A percentile compares a stretch with the other conserved stretches of the same genome.
Evolutionary conservation across 208 protist genomes (phyloP).

Genomic region (Porcisia hertigi): DNA sequence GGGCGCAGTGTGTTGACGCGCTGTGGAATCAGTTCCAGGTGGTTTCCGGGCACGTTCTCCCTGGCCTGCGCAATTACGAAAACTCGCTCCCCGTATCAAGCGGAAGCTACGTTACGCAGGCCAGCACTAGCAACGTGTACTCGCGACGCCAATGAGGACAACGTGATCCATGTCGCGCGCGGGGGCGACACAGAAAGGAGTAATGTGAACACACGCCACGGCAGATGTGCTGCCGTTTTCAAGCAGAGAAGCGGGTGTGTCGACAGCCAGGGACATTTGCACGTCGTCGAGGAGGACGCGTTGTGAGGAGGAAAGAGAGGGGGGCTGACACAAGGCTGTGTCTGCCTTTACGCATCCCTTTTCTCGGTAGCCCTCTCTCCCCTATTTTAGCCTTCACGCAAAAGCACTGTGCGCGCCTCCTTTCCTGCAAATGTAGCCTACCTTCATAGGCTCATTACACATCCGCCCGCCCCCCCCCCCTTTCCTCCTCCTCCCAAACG

Average conservation of each 20-base stretch:
- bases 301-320: not conserved
- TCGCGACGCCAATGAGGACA: slow-evolving; percentile 35
- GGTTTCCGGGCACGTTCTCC: slow-evolving; percentile 66
- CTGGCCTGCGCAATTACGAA: slow-evolving; percentile 63
- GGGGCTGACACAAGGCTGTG: not conserved
- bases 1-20: slow-evolving; percentile 70
- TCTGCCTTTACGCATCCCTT: not conserved
- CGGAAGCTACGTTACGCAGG: slow-evolving; percentile 49
- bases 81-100: slow-evolving; percentile 39
- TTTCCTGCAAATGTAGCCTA: too few species aligned
- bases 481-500: too few species aligned
- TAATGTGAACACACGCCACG: not conserved
- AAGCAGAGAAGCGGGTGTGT: too few species aligned
- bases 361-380: not conserved
- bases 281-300: not conserved
- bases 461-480: too few species aligned
- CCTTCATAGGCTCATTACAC: too few species aligned
- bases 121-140: slow-evolving; percentile 50
- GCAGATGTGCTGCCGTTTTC: not conserved
- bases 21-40: slow-evolving; percentile 78
- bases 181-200: not conserved
- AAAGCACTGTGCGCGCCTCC: not conserved
- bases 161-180: not conserved
- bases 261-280: not conserved
- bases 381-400: not conserved